A percentile compares a stretch with the other conserved stretches of the same genome.
Evolutionary conservation across 768 basidiomycete genomes (phyloP).

Genomic region (Pleurotus eryngii): DNA sequence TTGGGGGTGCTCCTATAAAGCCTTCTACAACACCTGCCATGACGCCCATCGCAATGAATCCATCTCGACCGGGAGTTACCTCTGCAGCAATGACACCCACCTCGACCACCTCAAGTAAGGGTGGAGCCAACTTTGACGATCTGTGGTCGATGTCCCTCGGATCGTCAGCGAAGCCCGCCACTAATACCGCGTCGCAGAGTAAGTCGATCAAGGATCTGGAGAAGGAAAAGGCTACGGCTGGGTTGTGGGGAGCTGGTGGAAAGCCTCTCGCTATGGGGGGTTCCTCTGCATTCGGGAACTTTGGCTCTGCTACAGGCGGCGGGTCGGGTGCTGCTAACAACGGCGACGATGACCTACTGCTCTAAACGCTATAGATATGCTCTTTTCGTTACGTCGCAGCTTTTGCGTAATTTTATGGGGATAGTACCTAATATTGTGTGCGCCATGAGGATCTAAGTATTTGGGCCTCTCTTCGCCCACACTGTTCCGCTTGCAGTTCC

Average conservation of each 20-base stretch:
- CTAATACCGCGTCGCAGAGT: conserved; percentile 28
- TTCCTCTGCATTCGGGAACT: neutral
- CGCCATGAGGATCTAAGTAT: neutral
- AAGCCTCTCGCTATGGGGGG: conserved; percentile 10
- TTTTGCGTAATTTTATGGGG: neutral
- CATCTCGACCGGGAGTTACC: neutral
- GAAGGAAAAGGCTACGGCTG: conserved; percentile 79
- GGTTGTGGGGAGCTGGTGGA: conserved; percentile 63
- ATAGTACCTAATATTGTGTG: neutral
- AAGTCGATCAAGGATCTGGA: conserved; percentile 90
- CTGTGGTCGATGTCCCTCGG: conserved; percentile 84
- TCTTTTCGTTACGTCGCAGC: neutral
- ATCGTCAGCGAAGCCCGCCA: conserved; percentile 32
- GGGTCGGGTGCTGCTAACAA: neutral
- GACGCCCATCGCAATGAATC: conserved; percentile 14
- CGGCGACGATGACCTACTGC: neutral
- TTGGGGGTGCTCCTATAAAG: conserved; percentile 30
- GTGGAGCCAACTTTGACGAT: conserved; percentile 76
- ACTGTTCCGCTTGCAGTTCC: neutral
- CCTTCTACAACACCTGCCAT: conserved; percentile 24
- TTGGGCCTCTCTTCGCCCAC: neutral
- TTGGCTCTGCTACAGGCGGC: conserved; percentile 3
- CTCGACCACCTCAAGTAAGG: conserved; percentile 31
- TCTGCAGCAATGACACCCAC: conserved; percentile 16
- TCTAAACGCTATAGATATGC: neutral